Percentiles rank a stretch among this genome's conserved stretches.
Conservation (phyloP, 2,329 filamentous ascomycete genomes). For the Pestalotiopsis fici region DNA sequence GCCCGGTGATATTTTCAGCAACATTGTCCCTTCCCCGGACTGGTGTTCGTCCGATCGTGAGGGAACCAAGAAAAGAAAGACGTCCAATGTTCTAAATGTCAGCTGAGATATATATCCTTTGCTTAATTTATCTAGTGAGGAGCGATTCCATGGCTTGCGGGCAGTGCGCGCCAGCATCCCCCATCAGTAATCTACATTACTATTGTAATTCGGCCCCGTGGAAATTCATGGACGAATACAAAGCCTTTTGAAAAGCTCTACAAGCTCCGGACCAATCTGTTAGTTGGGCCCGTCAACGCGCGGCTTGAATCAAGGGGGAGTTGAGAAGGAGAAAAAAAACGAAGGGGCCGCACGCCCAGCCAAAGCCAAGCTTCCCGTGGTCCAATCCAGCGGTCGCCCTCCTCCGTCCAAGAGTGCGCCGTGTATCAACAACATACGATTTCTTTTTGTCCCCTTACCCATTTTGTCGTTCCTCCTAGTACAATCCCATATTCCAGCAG, state of each 20-base stretch:
- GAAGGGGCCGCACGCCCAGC: background rate
- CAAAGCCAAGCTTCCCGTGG: background rate
- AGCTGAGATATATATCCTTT: background rate
- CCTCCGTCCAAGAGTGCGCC: background rate
- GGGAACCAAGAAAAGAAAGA: too few species aligned
- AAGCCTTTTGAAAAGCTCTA: background rate
- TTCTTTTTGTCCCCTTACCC: background rate
- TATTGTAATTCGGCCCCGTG: background rate
- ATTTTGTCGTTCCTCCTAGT: too few species aligned
- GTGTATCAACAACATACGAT: slow-evolving; percentile 6
- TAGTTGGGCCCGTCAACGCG: background rate
- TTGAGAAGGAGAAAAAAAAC: too few species aligned
- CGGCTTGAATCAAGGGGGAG: background rate
- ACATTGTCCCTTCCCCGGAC: background rate
- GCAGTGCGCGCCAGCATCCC: background rate
- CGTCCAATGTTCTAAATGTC: too few species aligned
- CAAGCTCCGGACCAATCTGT: background rate
- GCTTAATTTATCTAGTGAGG: background rate
- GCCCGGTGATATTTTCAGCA: background rate
- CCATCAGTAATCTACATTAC: background rate
- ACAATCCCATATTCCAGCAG: background rate
- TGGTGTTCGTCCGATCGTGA: too few species aligned
- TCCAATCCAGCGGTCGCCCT: background rate
- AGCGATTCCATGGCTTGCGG: background rate
- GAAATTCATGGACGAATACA: background rate